Conservation (phyloP, 768 basidiomycete species). For the Inosperma sp. region DNA sequence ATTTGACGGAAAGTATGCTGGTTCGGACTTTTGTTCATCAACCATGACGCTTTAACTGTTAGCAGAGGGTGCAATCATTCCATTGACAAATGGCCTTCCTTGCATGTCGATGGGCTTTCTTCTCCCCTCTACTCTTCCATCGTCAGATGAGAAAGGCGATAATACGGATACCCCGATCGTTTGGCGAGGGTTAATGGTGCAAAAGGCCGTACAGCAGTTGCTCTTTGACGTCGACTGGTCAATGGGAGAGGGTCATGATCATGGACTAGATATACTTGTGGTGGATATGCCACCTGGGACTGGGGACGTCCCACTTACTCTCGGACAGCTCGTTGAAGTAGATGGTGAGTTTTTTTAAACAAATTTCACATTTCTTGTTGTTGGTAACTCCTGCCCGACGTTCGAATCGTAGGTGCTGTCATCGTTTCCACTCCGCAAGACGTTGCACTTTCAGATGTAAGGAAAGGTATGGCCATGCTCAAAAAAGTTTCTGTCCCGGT, state of each 20-base stretch:
- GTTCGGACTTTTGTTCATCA: slow-evolving; percentile 29
- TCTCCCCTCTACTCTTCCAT: slow-evolving; percentile 44
- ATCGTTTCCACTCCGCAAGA: slow-evolving; percentile 96
- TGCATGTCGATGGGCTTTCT: slow-evolving; percentile 99
- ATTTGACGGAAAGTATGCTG: slow-evolving; percentile 51
- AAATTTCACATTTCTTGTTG: neutral
- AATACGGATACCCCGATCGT: slow-evolving; percentile 77
- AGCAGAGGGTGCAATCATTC: slow-evolving; percentile 71
- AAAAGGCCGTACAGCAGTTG: slow-evolving; percentile 94
- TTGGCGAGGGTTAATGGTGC: slow-evolving; percentile 98
- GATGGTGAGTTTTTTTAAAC: slow-evolving; percentile 15
- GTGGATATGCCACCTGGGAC: slow-evolving; percentile 98
- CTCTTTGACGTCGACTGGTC: slow-evolving; percentile 95
- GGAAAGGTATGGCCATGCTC: slow-evolving; percentile 92
- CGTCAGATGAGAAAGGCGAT: slow-evolving; percentile 32
- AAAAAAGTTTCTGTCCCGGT: slow-evolving; percentile 86
- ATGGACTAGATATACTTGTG: slow-evolving; percentile 76
- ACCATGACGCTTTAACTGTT: neutral
- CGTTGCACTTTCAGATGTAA: slow-evolving; percentile 85
- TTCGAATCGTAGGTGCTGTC: slow-evolving; percentile 66
- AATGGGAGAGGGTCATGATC: slow-evolving; percentile 30
- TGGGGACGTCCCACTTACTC: slow-evolving; percentile 89
- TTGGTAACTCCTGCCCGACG: neutral
- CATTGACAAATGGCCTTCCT: slow-evolving; percentile 78
- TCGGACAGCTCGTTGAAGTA: slow-evolving; percentile 38